phyloP scores from a whole-genome alignment of 345 rosid species.

The Brassica juncea region DNA sequence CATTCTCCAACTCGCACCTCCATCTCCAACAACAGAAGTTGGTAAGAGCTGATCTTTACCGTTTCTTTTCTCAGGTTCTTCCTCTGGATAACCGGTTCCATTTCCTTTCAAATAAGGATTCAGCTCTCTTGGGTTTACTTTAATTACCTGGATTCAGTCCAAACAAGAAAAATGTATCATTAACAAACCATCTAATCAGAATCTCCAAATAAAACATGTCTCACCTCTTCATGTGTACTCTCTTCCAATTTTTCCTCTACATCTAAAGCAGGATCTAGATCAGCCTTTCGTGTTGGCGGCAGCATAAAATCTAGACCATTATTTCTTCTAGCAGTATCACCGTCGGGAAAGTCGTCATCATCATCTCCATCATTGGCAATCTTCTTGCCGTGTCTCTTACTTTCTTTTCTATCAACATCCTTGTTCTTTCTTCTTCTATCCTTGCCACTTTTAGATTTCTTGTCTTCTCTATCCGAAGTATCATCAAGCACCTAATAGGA shows the following conservation, averaged over 20 bases:
- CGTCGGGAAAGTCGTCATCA: conserved; percentile 29
- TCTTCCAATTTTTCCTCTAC: conserved; percentile 48
- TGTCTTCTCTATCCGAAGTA: conserved; percentile 36
- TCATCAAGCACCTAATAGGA: conserved; percentile 45
- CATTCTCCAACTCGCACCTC: conserved; percentile 96
- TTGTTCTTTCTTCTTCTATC: background rate
- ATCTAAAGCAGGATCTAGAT: conserved; percentile 38
- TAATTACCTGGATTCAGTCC: conserved; percentile 39
- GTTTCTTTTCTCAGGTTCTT: background rate
- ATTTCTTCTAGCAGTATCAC: conserved; percentile 61
- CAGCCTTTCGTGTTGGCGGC: conserved; percentile 53
- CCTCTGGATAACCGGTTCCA: background rate
- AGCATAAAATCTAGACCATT: conserved; percentile 93
- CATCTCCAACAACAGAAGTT: conserved; percentile 79
- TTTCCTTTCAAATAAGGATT: conserved; percentile 78
- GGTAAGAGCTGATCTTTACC: conserved; percentile 45
- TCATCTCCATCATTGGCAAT: conserved; percentile 26
- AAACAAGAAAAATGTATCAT: background rate
- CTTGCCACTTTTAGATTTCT: background rate
- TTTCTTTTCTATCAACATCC: background rate
- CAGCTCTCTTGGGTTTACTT: conserved; percentile 71
- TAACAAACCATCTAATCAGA: background rate
- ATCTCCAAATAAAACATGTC: background rate
- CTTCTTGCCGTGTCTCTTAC: background rate
- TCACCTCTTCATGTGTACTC: conserved; percentile 58